A percentile compares a stretch with the other conserved stretches of the same genome.
Evolutionary conservation across 495 filamentous ascomycete genomes (phyloP).

Genomic region (Neurospora sp.): DNA sequence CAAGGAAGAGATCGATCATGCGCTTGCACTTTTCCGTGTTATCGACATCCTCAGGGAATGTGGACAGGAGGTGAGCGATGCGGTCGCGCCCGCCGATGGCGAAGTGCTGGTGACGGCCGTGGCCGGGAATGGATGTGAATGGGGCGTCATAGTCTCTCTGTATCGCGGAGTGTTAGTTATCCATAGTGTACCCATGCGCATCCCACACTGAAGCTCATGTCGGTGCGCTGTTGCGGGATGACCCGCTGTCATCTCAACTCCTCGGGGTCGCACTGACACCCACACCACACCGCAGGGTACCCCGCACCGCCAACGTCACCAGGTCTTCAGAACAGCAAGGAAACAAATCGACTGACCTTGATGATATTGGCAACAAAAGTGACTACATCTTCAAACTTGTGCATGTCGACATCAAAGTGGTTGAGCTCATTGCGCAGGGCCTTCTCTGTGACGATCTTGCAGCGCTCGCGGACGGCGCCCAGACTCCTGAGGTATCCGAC

Average conservation of each 20-base stretch:
- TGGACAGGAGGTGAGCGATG: conserved; percentile 58
- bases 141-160: conserved; percentile 85
- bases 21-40: conserved; percentile 63
- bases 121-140: conserved; percentile 73
- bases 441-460: conserved; percentile 59
- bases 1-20: conserved; percentile 74
- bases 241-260: background rate
- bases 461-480: conserved; percentile 75
- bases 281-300: background rate
- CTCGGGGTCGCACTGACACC: conserved; percentile 3
- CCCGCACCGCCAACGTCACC: background rate
- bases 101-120: conserved; percentile 88
- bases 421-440: conserved; percentile 69
- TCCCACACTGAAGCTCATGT: background rate
- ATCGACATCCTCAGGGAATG: conserved; percentile 57
- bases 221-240: background rate
- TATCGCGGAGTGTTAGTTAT: conserved; percentile 9
- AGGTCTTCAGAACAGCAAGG: background rate
- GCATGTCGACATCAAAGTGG: conserved; percentile 88
- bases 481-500: conserved; percentile 89
- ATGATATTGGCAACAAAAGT: conserved; percentile 93
- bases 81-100: conserved; percentile 71
- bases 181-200: background rate
- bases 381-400: conserved; percentile 78
- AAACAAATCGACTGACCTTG: conserved; percentile 52